Evolutionary conservation across 148 eudicot species (phyloP).

Genomic region (Fagopyrum homotropicum): DNA sequence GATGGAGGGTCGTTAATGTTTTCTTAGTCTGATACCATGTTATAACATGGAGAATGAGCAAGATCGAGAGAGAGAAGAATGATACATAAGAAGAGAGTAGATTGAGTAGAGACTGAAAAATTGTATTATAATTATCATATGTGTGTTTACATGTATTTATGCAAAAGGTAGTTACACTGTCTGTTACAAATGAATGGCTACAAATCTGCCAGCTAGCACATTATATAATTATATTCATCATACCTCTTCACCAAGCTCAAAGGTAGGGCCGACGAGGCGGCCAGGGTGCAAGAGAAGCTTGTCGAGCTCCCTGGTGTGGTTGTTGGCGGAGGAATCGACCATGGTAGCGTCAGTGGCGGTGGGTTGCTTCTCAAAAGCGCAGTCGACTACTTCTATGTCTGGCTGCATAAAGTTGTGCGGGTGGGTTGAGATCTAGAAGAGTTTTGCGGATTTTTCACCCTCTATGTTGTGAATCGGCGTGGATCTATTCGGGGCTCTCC

Average conservation of each 20-base stretch:
- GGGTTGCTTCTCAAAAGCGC: slow-evolving; percentile 8
- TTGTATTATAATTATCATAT: too few relatives aligned
- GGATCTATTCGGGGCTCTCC: neutral
- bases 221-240: too few relatives aligned
- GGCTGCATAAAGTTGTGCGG: slow-evolving; percentile 13
- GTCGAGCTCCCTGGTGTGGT: slow-evolving; percentile 86
- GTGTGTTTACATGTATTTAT: too few relatives aligned
- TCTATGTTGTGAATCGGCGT: neutral
- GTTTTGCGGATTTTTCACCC: neutral
- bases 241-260: slow-evolving; percentile 64
- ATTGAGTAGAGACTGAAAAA: too few relatives aligned
- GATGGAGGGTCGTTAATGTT: too few relatives aligned
- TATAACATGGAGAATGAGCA: too few relatives aligned
- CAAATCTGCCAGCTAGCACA: too few relatives aligned
- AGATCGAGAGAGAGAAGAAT: too few relatives aligned
- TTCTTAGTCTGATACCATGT: too few relatives aligned
- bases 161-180: too few relatives aligned
- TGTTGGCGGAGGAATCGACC: slow-evolving; percentile 49
- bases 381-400: slow-evolving; percentile 12
- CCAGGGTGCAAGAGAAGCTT: slow-evolving; percentile 86
- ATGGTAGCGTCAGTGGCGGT: slow-evolving; percentile 31
- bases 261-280: slow-evolving; percentile 66
- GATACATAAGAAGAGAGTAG: too few relatives aligned
- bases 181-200: too few relatives aligned
- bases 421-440: neutral